A percentile compares a stretch with the other conserved stretches of the same genome.
Evolutionary conservation across 2,329 filamentous ascomycete genomes (phyloP).

Genomic region (Cordyceps farinosa): DNA sequence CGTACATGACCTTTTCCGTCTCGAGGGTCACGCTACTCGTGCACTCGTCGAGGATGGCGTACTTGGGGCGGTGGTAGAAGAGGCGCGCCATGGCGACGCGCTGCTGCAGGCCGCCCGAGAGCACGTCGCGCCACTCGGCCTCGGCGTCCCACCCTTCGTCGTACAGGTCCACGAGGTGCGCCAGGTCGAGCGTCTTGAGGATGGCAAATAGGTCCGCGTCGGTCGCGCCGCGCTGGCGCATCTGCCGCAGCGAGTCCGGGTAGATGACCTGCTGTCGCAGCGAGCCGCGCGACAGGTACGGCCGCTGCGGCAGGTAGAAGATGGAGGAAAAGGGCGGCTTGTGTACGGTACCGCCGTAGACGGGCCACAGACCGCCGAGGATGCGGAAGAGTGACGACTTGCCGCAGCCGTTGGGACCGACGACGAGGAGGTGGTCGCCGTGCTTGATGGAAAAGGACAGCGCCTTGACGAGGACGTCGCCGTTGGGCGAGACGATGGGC

Average conservation of each 20-base stretch:
- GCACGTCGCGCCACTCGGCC: conserved; percentile 92
- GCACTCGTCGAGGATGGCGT: conserved; percentile 96
- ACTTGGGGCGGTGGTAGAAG: conserved; percentile 89
- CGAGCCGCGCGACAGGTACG: conserved; percentile 85
- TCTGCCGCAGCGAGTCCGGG: conserved; percentile 81
- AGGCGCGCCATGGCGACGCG: conserved; percentile 93
- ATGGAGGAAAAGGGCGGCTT: conserved; percentile 92
- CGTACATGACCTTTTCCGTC: conserved; percentile 94
- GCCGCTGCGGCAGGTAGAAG: conserved; percentile 96
- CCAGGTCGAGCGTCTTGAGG: conserved; percentile 75
- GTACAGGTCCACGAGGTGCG: conserved; percentile 74
- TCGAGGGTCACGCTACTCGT: conserved; percentile 94
- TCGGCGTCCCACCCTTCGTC: conserved; percentile 84
- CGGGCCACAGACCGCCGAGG: conserved; percentile 92
- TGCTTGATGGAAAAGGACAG: conserved; percentile 83
- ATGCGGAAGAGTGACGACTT: conserved; percentile 97
- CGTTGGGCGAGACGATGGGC: conserved; percentile 94
- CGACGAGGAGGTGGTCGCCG: conserved; percentile 88
- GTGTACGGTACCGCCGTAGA: conserved; percentile 89
- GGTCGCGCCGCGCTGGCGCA: conserved; percentile 78
- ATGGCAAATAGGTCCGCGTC: conserved; percentile 77
- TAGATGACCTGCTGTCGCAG: conserved; percentile 98
- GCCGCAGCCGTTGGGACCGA: conserved; percentile 94
- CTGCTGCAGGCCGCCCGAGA: conserved; percentile 91
- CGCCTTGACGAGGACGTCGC: conserved; percentile 81